Base-by-base conservation (phyloP, 2,329 filamentous ascomycete genomes). In the Drechslerella coelobrocha region DNA sequence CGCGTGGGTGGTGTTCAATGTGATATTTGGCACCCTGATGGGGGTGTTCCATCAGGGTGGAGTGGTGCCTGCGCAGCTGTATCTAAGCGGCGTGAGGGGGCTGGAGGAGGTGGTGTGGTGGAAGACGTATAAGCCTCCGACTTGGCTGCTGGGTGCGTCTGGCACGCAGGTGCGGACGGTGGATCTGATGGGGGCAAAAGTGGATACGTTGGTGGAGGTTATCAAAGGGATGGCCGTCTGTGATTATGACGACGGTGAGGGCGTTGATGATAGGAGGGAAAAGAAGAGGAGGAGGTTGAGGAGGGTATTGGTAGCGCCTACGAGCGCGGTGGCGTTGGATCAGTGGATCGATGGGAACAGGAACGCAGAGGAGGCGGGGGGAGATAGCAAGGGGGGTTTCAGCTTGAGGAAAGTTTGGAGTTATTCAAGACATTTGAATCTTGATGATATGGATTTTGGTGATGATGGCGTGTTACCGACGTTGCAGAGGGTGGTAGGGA, bases 1-100 rank as follows among this genome's bases (percentile, higher is more conserved):
- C 2, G 66, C 76, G 2, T 84, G 83, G 83, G 75, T 82, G 17
- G 72, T 80, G 23, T 84, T 84, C 76, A 84, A 84, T 72, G 76
- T 78, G 19, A 55, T 76, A n/a, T 76, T 83, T 65, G 82, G 81
- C 2, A 77, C 80, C 39, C 75, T 84, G 21, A 82, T 84, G 80
- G 83, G 83, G 2, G 76, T 83, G 24, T 84, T 83, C 75, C 83
- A 84, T 73, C 83, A 84, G 76, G 83, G 82, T 48, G 83, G 83
- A 12, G 78, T 84, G 10, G 78, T 84, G 27, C 82, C 82, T 7
- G 78, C 80, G 9, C 82, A 84, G 68, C 75, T 83, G 17, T 79
- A 79, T 27, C 79, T 84, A 10, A 80, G 79, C 53, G 62, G 21
- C 29, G 63, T 48, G 2, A 26, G 59, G 10, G 74, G 76, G 8